A percentile compares a stretch with the other conserved stretches of the same genome.
phyloP scores from a whole-genome alignment of 495 filamentous ascomycete species.

The Hypoxylon subgilvum region DNA sequence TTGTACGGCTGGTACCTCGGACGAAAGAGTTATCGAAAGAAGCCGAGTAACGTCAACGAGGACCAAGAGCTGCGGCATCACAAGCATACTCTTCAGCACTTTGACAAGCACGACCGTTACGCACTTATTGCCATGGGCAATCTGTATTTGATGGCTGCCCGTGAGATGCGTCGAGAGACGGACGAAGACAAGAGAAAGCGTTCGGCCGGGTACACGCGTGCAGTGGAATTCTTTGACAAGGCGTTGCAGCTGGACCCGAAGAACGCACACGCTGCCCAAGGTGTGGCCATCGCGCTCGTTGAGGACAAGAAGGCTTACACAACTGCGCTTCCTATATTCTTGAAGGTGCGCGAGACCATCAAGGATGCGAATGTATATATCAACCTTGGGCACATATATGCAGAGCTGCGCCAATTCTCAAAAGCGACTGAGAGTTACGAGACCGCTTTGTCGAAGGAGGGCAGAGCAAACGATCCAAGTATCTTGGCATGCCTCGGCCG shows the following conservation, averaged over 20 bases:
- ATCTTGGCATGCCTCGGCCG: constrained; percentile 91
- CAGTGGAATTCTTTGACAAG: constrained; percentile 98
- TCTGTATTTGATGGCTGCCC: constrained; percentile 79
- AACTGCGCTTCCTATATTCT: constrained; percentile 80
- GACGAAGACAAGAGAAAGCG: constrained; percentile 90
- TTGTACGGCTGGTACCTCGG: constrained; percentile 95
- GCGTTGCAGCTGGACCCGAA: constrained; percentile 87
- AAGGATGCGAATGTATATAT: constrained; percentile 85
- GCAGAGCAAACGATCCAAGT: constrained; percentile 73
- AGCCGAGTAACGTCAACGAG: constrained; percentile 77
- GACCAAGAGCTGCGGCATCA: constrained; percentile 91
- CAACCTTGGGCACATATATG: constrained; percentile 91
- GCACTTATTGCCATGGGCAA: constrained; percentile 96
- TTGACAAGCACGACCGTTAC: constrained; percentile 96
- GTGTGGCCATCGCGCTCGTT: constrained; percentile 88
- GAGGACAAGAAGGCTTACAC: constrained; percentile 90
- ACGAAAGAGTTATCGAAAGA: constrained; percentile 74
- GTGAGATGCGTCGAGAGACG: constrained; percentile 90
- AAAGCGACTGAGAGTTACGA: constrained; percentile 96
- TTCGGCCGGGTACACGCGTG: constrained; percentile 80
- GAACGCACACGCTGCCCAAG: constrained; percentile 95
- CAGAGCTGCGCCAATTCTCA: constrained; percentile 83
- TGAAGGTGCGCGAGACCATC: constrained; percentile 85
- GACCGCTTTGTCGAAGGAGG: constrained; percentile 80
- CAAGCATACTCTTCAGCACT: constrained; percentile 91